These are phyloP conservation scores for Botrytis elliptica DNA, from an alignment of 2,329 filamentous ascomycete genomes.

Conservation along the genomic window DNA sequence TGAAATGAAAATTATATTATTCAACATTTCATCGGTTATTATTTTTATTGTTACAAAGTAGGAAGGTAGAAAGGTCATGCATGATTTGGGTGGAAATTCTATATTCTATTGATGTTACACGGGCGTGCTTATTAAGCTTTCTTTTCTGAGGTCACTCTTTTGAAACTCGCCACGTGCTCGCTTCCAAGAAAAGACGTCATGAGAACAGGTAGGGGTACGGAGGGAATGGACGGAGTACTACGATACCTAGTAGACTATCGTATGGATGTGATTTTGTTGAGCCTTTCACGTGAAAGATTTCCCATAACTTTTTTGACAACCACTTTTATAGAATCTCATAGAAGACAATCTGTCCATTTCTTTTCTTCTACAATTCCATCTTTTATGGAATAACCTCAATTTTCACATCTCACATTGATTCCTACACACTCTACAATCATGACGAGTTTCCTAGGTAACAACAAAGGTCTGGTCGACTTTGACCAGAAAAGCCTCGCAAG, in stretches of 20 bases:
- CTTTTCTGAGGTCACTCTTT: background rate
- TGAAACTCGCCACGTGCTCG: background rate
- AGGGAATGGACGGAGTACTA: background rate
- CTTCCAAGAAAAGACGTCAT: conserved; percentile 27
- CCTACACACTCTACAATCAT: conserved; percentile 25
- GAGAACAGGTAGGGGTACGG: background rate
- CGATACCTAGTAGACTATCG: too few relatives aligned
- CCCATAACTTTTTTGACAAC: background rate
- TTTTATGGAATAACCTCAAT: background rate
- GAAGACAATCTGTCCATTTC: conserved; percentile 14
- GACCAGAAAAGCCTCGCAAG: conserved; percentile 64
- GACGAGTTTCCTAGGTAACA: conserved; percentile 32
- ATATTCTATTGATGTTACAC: background rate
- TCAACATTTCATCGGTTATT: background rate
- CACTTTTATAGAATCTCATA: background rate
- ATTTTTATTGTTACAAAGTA: background rate
- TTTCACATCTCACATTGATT: background rate
- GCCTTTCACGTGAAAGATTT: conserved; percentile 17
- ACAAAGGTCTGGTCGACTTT: conserved; percentile 54
- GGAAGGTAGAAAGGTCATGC: background rate
- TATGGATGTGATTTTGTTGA: background rate
- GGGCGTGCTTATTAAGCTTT: background rate
- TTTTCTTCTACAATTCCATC: background rate
- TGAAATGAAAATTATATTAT: background rate
- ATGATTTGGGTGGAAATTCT: background rate